Percentiles rank a stretch among this genome's conserved stretches.
phyloP scores from a whole-genome alignment of 2,329 filamentous ascomycete species.

The Clonostachys chloroleuca region DNA sequence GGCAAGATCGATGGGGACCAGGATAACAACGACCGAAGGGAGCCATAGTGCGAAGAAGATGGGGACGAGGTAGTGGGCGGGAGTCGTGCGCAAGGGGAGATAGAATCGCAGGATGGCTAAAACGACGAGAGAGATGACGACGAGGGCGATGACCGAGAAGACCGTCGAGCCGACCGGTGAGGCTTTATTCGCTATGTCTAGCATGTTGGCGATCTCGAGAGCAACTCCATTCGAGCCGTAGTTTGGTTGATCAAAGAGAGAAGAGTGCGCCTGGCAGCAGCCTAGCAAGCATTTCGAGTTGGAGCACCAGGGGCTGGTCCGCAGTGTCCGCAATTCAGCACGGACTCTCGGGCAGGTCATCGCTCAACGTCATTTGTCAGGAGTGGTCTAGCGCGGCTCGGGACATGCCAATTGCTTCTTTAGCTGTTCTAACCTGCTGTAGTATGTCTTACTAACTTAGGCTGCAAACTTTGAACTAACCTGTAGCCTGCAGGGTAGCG shows the following conservation, averaged over 20 bases:
- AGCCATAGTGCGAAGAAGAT: conserved; percentile 96
- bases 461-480: too few species aligned
- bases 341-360: too few species aligned
- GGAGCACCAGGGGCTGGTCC: too few species aligned
- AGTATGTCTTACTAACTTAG: too few species aligned
- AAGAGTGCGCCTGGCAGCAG: too few species aligned
- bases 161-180: conserved; percentile 74
- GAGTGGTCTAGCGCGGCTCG: too few species aligned
- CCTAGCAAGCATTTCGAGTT: too few species aligned
- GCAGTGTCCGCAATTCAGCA: too few species aligned
- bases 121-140: conserved; percentile 70
- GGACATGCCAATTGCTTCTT: too few species aligned
- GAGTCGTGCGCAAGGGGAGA: conserved; percentile 84
- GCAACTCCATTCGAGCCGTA: conserved; percentile 2
- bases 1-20: conserved; percentile 93
- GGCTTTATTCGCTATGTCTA: conserved; percentile 40
- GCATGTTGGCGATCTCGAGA: conserved; percentile 12
- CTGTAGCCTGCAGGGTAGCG: too few species aligned
- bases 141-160: conserved; percentile 69
- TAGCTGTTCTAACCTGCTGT: neutral
- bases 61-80: conserved; percentile 82
- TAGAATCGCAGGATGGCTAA: conserved; percentile 85
- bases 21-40: conserved; percentile 82
- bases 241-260: too few species aligned
- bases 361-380: too few species aligned